These are phyloP conservation scores for Gossypium lobatum DNA, from an alignment of 441 rosid genomes.

Conservation along the genomic window DNA sequence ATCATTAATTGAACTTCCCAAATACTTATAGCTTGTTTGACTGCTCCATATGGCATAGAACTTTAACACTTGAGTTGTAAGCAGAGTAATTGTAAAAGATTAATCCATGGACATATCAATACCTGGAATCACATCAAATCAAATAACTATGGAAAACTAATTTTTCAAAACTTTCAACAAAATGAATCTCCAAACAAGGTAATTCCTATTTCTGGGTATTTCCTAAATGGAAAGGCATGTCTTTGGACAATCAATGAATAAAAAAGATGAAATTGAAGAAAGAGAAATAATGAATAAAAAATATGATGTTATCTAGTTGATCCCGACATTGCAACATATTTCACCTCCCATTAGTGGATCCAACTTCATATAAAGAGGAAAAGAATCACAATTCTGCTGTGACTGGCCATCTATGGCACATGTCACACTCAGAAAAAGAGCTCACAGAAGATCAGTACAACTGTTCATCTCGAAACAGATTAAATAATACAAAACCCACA, in stretches of 20 bases:
- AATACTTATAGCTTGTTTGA: not conserved
- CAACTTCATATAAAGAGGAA: not conserved
- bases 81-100: not conserved
- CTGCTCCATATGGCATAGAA: not conserved
- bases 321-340: not conserved
- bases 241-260: not conserved
- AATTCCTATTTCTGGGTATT: not conserved
- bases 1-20: not conserved
- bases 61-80: not conserved
- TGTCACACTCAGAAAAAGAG: not conserved
- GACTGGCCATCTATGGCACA: not conserved
- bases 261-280: not conserved
- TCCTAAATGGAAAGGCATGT: not conserved
- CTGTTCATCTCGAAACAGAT: not conserved
- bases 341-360: not conserved
- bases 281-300: not conserved
- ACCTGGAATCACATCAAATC: conserved; percentile 5
- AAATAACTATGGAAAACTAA: conserved; percentile 1
- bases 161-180: not conserved
- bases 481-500: not conserved
- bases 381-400: not conserved
- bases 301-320: not conserved
- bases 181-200: not conserved
- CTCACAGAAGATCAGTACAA: not conserved
- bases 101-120: not conserved